Base-by-base conservation (phyloP, 306 rosid species). In the Malus sylvestris region DNA sequence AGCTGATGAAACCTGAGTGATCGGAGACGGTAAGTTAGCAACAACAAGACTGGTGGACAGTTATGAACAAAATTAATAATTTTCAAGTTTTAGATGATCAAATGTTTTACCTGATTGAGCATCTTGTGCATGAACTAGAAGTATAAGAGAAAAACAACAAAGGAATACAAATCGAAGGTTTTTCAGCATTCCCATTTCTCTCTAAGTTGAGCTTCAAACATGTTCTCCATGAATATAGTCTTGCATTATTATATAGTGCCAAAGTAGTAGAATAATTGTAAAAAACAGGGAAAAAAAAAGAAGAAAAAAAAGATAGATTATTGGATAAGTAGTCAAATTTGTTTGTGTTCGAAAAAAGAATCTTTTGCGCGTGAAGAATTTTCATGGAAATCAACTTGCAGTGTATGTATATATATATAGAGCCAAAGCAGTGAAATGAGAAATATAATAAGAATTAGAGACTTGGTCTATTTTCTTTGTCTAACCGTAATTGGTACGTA, bases 1-100 rank as follows among this genome's bases (percentile, higher is more conserved):
- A 60, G 86, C 84, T 89, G 12, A 87, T 82, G 87, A 89, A 89
- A 69, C 80, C 93, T 89, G 87, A 45, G 57, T 49, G 9, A 49
- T 0, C 64, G 15, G 29, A 70, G 40, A 75, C 8, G 46, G 49
- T 8, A 71, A 2, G 15, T 19, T 27, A 67, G 23, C 16, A 33
- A 2, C 11, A 23, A 4, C 10, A 65, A 5, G 4, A 22, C 27
- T 32, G 1, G 46, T 33, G 25, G 19, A 38, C 68, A 23, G 16
- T 22, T 14, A 66, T 15, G 4, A 30, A 46, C 29, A 53, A 42
- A 29, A 27, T 27, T 29, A 10, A 8, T 10, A 29, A n/a, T n/a
- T 32, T 19, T 19, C 29, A 19, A 57, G 29, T 27, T 27, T 2
- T 27, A 27, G 29, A 27, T 27, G 29, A 27, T 27, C 29, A 27